These are phyloP conservation scores for Sugiyamaella smithiae DNA, from an alignment of 805 yeast genomes.

Conservation along the genomic window DNA sequence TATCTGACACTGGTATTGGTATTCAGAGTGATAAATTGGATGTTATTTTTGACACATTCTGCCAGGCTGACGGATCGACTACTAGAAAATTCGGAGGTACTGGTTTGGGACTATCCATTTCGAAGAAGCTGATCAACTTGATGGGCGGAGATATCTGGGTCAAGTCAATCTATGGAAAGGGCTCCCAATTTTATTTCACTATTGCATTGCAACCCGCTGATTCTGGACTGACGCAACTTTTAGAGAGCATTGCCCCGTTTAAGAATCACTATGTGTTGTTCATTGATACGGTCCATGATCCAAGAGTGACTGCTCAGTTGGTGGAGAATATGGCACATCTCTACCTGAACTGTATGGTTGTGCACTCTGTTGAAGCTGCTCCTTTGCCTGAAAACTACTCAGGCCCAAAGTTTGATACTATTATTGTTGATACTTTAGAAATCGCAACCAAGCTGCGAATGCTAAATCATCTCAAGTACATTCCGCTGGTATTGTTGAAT, in stretches of 20 bases:
- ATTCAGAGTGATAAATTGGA: conserved; percentile 82
- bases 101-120: conserved; percentile 83
- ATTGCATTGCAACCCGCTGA: conserved; percentile 72
- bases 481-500: conserved; percentile 76
- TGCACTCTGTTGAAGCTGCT: conserved; percentile 55
- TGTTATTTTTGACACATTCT: conserved; percentile 81
- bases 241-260: conserved; percentile 71
- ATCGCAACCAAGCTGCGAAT: conserved; percentile 67
- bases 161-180: conserved; percentile 71
- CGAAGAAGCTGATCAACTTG: conserved; percentile 79
- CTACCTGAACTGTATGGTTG: conserved; percentile 61
- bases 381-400: conserved; percentile 39
- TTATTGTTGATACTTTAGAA: conserved; percentile 76
- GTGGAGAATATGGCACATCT: conserved; percentile 50
- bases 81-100: conserved; percentile 93
- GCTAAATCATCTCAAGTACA: conserved; percentile 75
- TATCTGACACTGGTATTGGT: conserved; percentile 88
- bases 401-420: conserved; percentile 64
- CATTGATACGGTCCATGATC: conserved; percentile 61
- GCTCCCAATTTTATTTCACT: conserved; percentile 81
- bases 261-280: conserved; percentile 66
- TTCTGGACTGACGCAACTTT: conserved; percentile 57
- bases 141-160: conserved; percentile 97
- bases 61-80: conserved; percentile 93
- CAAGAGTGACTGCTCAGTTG: conserved; percentile 50